These are phyloP conservation scores for Euclidium syriacum DNA, from an alignment of 345 rosid species.

Conservation along the genomic window DNA sequence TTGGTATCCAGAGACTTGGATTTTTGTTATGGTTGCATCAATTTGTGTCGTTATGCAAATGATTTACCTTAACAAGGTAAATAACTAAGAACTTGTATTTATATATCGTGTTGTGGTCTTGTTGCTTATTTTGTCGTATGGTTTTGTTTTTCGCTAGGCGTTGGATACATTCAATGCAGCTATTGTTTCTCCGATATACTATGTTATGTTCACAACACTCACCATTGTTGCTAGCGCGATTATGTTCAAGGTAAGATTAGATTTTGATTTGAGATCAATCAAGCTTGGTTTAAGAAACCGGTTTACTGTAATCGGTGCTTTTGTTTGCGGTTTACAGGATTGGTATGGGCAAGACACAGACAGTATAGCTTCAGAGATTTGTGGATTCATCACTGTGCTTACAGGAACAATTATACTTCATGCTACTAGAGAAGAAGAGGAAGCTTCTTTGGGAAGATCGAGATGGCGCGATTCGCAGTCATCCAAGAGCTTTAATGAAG, in stretches of 20 bases:
- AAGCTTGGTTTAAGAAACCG: no score
- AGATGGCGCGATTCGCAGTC: slow-evolving; percentile 66
- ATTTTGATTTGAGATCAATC: no score
- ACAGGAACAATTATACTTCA: slow-evolving; percentile 86
- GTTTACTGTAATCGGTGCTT: no score
- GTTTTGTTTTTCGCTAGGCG: slow-evolving; percentile 47
- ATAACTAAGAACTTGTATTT: background rate
- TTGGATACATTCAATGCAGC: slow-evolving; percentile 82
- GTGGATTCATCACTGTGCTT: slow-evolving; percentile 86
- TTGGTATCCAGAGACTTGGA: slow-evolving; percentile 87
- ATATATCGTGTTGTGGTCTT: background rate
- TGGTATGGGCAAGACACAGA: slow-evolving; percentile 79
- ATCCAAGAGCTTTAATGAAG: slow-evolving; percentile 47
- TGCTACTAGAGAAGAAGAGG: slow-evolving; percentile 72
- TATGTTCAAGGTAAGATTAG: slow-evolving; percentile 71
- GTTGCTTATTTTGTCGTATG: background rate
- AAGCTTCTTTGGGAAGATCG: slow-evolving; percentile 53
- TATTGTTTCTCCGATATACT: slow-evolving; percentile 85
- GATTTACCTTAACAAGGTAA: slow-evolving; percentile 89
- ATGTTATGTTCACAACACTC: slow-evolving; percentile 89
- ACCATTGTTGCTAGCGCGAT: slow-evolving; percentile 77
- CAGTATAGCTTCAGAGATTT: slow-evolving; percentile 79
- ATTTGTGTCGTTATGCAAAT: slow-evolving; percentile 79
- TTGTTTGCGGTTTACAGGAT: slow-evolving; percentile 53
- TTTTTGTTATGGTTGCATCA: slow-evolving; percentile 74